These are phyloP conservation scores for Cyberlindnera veronae DNA, from an alignment of 805 yeast genomes.

Conservation along the genomic window DNA sequence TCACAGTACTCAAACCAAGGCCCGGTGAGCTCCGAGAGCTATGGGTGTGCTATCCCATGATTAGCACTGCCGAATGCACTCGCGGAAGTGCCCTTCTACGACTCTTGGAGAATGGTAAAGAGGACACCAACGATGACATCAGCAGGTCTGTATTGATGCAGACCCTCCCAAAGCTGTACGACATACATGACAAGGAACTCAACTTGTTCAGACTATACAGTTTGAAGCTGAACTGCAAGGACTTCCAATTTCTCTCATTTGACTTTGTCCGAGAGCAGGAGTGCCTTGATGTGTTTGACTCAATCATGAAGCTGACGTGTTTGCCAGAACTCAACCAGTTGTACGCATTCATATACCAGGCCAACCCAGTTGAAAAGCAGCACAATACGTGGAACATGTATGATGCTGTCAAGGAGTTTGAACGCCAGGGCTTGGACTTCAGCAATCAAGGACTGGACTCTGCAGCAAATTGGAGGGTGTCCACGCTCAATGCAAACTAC, in stretches of 20 bases:
- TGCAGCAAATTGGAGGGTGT: conserved; percentile 59
- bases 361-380: conserved; percentile 63
- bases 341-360: conserved; percentile 80
- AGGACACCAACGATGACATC: conserved; percentile 10
- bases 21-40: conserved; percentile 49
- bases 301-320: conserved; percentile 64
- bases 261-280: conserved; percentile 59
- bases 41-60: conserved; percentile 90
- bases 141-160: conserved; percentile 11
- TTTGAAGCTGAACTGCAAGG: conserved; percentile 74
- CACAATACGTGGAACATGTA: conserved; percentile 73
- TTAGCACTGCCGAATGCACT: conserved; percentile 46
- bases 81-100: conserved; percentile 43
- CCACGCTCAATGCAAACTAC: conserved; percentile 61
- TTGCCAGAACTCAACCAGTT: conserved; percentile 50
- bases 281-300: conserved; percentile 70
- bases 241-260: conserved; percentile 76
- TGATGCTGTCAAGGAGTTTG: conserved; percentile 59
- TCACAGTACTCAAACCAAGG: conserved; percentile 34
- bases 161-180: conserved; percentile 16
- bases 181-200: conserved; percentile 15
- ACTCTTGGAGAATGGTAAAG: conserved; percentile 14
- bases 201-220: conserved; percentile 41
- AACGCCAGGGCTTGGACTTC: conserved; percentile 61
- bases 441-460: conserved; percentile 15